phyloP scores from a whole-genome alignment of 305 asterid species.

The Plantago lanceolata region DNA sequence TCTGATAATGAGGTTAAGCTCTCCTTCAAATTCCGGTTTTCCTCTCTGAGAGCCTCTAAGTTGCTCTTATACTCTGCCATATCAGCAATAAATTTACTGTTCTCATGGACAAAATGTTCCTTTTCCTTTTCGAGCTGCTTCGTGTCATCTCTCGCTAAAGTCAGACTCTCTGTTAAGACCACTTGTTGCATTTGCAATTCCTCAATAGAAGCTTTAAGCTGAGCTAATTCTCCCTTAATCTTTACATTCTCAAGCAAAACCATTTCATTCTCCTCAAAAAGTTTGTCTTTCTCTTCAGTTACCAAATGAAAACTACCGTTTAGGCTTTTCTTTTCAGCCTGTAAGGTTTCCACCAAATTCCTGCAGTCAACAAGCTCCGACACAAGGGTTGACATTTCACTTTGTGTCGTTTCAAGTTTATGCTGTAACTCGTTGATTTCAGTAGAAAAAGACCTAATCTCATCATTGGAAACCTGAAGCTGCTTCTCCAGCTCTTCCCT shows the following conservation, averaged over 20 bases:
- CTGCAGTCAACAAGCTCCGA: constrained; percentile 61
- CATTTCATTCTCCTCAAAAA: constrained; percentile 44
- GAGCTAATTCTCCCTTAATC: constrained; percentile 45
- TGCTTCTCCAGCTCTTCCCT: constrained; percentile 56
- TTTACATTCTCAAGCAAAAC: constrained; percentile 51
- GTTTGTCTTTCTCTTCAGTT: constrained; percentile 53
- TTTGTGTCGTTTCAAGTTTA: constrained; percentile 54
- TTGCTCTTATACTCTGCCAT: constrained; percentile 40
- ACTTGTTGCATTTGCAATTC: constrained; percentile 42
- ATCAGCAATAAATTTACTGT: constrained; percentile 46
- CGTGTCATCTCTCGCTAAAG: constrained; percentile 48
- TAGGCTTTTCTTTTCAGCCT: constrained; percentile 54
- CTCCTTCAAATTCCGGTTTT: constrained; percentile 44
- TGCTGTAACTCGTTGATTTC: constrained; percentile 58
- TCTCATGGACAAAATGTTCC: constrained; percentile 42
- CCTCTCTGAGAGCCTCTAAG: constrained; percentile 52
- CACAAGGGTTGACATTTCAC: constrained; percentile 54
- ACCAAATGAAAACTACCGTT: constrained; percentile 35
- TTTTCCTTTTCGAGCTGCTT: constrained; percentile 51
- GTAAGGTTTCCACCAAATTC: constrained; percentile 47
- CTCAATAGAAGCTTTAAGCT: constrained; percentile 44
- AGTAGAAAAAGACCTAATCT: constrained; percentile 50
- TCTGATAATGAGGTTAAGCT: constrained; percentile 35
- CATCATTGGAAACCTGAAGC: constrained; percentile 51
- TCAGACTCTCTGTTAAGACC: constrained; percentile 30